phyloP scores from a whole-genome alignment of 2,329 filamentous ascomycete genomes.

The Cladosporium sp. region DNA sequence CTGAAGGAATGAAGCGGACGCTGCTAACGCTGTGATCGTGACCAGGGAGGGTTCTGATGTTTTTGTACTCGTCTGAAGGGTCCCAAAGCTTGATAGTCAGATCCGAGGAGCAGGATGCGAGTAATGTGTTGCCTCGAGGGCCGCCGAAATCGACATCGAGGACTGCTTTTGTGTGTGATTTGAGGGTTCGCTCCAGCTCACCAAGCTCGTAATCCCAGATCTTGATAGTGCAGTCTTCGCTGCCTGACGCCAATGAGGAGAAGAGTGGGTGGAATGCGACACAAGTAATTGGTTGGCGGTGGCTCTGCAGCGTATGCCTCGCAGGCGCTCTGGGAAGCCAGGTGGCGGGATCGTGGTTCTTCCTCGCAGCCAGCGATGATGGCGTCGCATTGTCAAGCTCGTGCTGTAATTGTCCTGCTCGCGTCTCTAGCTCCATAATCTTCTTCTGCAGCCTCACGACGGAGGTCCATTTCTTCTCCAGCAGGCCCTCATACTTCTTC shows the following conservation, averaged over 20 bases:
- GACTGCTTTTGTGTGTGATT: constrained; percentile 86
- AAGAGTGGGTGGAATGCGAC: constrained; percentile 92
- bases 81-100: constrained; percentile 95
- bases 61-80: constrained; percentile 87
- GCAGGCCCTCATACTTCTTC: constrained; percentile 88
- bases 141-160: constrained; percentile 88
- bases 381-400: constrained; percentile 83
- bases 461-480: constrained; percentile 99
- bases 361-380: constrained; percentile 64
- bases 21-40: constrained; percentile 91
- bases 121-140: constrained; percentile 70
- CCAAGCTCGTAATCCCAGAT: constrained; percentile 97
- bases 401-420: constrained; percentile 66
- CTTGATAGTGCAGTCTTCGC: constrained; percentile 90
- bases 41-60: constrained; percentile 83
- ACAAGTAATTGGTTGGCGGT: constrained; percentile 75
- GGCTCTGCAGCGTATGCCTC: constrained; percentile 77
- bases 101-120: constrained; percentile 82
- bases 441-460: constrained; percentile 94
- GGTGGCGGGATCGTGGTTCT: constrained; percentile 75
- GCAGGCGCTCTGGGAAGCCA: constrained; percentile 86
- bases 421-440: constrained; percentile 90
- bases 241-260: constrained; percentile 82
- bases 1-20: constrained; percentile 81
- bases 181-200: constrained; percentile 83